Evolutionary conservation across 208 protist species (phyloP).

Genomic region (Leishmania aethiopica): DNA sequence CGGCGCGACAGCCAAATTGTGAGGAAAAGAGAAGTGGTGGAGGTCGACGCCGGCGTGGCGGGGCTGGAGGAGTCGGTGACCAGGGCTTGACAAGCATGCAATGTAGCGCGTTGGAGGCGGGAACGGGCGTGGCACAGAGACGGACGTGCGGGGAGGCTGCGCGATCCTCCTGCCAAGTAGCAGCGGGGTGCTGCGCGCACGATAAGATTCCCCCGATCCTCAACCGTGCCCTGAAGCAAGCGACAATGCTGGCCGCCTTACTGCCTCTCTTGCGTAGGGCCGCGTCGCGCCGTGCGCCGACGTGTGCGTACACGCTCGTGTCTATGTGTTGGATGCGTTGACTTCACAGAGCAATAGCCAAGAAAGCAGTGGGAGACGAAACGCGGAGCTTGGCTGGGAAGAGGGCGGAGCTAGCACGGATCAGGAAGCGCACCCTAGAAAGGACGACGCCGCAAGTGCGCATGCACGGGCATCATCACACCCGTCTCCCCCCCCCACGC

Average conservation of each 20-base stretch:
- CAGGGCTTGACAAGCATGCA: neutral
- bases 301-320: neutral
- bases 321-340: neutral
- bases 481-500: neutral
- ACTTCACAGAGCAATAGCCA: neutral
- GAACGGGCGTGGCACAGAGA: neutral
- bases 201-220: neutral
- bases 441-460: neutral
- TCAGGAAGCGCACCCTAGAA: neutral
- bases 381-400: neutral
- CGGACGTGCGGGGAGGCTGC: neutral
- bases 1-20: neutral
- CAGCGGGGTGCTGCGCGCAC: neutral
- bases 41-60: constrained; percentile 6
- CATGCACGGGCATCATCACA: neutral
- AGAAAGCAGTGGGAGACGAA: neutral
- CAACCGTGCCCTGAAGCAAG: neutral
- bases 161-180: neutral
- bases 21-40: constrained; percentile 4
- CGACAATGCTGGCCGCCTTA: neutral
- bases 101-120: neutral
- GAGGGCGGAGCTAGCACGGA: neutral
- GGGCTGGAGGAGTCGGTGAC: neutral
- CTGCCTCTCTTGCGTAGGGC: neutral
- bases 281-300: neutral